Evolutionary conservation across 257 asterid species (phyloP), one percentile per base, ranked within the genome.

Genomic region (Lithospermum erythrorhizon): DNA sequence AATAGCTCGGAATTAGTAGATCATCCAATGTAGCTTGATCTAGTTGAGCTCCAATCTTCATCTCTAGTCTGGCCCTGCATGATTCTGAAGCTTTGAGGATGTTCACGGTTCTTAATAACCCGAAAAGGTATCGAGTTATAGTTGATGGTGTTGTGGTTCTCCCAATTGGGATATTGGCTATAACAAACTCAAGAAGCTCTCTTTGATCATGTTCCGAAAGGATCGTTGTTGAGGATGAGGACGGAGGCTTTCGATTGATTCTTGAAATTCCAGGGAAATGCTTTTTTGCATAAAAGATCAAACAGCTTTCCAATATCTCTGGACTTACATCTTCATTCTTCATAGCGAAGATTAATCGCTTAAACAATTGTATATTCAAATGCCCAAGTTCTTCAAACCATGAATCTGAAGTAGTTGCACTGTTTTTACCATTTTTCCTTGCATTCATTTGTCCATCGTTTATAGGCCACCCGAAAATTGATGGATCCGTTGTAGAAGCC

Each of bases 381-480:
- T 59, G 55, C 0, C 87, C 87, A 2, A 93, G 70, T n/a, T 89
- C 99, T 17, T 93, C 95, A 9, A 82, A 67, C 99, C 97, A 93
- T 4, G 78, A 67, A 48, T 83, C 89, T 22, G 66, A 59, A 45
- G 59, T 70, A 20, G 69, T 65, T 3, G 49, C 55, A n/a, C 74
- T 52, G 21, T 67, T 30, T 13, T 57, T 68, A 22, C 74, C 53
- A 21, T 65, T 30, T 13, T 57, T 68, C 27, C 22, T 61, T 6
- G 54, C 53, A 25, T 45, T 35, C 1, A 54, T 62, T 61, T 32
- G 73, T 13, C 78, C 83, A 68, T 82, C 95, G 67, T 70, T 86
- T 49, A 93, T 84, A 27, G 99, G 99, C 97, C 99, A 93, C 15
- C 99, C 97, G 9, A 93, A 84, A 35, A 89, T 64, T 51, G 97